Evolutionary conservation across 2,329 filamentous ascomycete species (phyloP), one percentile per base, ranked within the genome.

Genomic region (Thermomyces lanuginosus): DNA sequence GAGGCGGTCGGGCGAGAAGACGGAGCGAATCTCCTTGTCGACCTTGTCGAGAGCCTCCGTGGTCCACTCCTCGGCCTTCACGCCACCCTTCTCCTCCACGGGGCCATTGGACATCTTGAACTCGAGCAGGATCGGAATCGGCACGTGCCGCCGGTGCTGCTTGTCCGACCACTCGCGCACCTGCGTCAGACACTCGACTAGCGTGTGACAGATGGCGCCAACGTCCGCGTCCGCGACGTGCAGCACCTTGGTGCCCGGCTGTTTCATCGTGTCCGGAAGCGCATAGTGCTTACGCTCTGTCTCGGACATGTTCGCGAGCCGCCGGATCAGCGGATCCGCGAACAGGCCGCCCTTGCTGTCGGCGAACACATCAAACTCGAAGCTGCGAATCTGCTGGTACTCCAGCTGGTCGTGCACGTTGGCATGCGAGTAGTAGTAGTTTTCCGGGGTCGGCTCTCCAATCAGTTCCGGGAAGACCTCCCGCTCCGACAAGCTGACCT

Each of bases 211-310:
- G 20, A 30, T 33, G 1, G 31, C 24, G 14, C 31, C 31, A 1
- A 33, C 31, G 21, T 33, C 31, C 17, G 31, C 31, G 16, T 33
- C 31, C 12, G 31, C 31, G 15, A 33, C 30, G 19, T 33, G 31
- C 21, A 33, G 17, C 4, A 33, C 31, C 27, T 33, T 33, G 8
- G 27, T 29, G n/a, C 31, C 31, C 17, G 31, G 31, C n/a, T 29
- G 16, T 15, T 19, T 16, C 31, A 33, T 33, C 15, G 21, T 18
- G 4, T 22, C 11, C 15, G 31, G 31, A 2, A 33, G 15, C 2
- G 14, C 31, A 15, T 33, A 33, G 24, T 33, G 31, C 27, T 6
- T n/a, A 8, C 27, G 17, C 6, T 30, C 31, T 5, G 27, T 9
- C 8, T 33, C 27, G 10, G 31, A 33, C 31, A 33, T 29, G 21